Conservation (phyloP, 164 flowering plant genomes). For the Cinnamomum chago region DNA sequence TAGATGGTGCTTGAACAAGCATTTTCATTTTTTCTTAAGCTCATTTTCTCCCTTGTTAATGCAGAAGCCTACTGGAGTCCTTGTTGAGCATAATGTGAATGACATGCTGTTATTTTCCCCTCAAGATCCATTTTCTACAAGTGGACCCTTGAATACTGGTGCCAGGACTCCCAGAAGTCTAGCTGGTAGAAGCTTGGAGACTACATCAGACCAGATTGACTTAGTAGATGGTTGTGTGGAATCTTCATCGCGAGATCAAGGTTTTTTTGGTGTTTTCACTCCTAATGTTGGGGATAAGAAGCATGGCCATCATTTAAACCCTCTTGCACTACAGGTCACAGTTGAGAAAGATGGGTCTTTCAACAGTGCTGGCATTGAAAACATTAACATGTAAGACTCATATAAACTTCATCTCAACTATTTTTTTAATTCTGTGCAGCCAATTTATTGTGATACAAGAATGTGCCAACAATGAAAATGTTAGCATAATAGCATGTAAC, state of each 20-base stretch:
- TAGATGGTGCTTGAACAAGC: too few species aligned
- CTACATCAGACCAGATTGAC: slow-evolving; percentile 17
- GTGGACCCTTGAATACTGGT: slow-evolving; percentile 23
- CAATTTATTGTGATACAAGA: neutral
- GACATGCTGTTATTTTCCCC: slow-evolving; percentile 54
- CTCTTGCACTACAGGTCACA: slow-evolving; percentile 27
- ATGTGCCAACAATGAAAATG: neutral
- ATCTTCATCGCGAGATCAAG: slow-evolving; percentile 28
- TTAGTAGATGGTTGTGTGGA: slow-evolving; percentile 21
- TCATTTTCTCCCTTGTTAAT: neutral
- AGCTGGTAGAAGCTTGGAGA: slow-evolving; percentile 22
- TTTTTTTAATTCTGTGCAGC: neutral
- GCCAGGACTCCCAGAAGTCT: slow-evolving; percentile 35
- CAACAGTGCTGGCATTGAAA: slow-evolving; percentile 33
- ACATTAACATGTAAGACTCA: slow-evolving; percentile 50
- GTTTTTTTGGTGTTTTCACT: slow-evolving; percentile 26
- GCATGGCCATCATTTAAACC: slow-evolving; percentile 23
- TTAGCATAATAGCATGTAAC: neutral
- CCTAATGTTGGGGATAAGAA: slow-evolving; percentile 36
- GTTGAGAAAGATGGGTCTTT: slow-evolving; percentile 25
- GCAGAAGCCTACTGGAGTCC: slow-evolving; percentile 39
- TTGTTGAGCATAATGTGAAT: slow-evolving; percentile 49
- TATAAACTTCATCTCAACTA: neutral
- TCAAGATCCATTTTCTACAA: slow-evolving; percentile 30
- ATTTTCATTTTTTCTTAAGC: neutral